phyloP scores from a whole-genome alignment of 2,329 filamentous ascomycete genomes.

The Hypomyces perniciosus region DNA sequence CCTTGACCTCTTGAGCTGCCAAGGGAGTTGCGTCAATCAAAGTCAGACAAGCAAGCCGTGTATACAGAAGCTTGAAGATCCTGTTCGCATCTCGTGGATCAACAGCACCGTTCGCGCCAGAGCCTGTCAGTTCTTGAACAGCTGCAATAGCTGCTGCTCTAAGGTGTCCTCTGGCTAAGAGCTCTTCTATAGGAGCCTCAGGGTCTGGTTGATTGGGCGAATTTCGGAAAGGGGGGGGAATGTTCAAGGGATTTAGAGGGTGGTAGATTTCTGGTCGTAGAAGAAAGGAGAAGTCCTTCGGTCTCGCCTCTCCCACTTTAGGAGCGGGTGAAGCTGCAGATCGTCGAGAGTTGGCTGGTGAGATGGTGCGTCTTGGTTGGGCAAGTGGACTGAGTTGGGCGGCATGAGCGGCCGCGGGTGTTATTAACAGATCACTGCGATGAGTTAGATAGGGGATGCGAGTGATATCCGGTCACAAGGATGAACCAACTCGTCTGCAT shows the following conservation, averaged over 20 bases:
- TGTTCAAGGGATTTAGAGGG: constrained; percentile 58
- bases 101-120: constrained; percentile 36
- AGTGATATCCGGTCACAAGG: background rate
- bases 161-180: constrained; percentile 71
- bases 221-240: constrained; percentile 62
- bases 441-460: constrained; percentile 1
- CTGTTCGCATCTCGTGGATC: constrained; percentile 52
- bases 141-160: constrained; percentile 68
- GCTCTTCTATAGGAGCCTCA: constrained; percentile 58
- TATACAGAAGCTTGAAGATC: constrained; percentile 76
- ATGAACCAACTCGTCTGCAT: constrained; percentile 62
- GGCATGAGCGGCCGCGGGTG: constrained; percentile 22
- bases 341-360: constrained; percentile 21
- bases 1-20: constrained; percentile 61
- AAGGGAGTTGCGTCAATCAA: constrained; percentile 67
- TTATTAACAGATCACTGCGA: constrained; percentile 23
- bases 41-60: constrained; percentile 73
- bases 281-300: constrained; percentile 74
- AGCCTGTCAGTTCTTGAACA: constrained; percentile 53
- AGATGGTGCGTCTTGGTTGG: constrained; percentile 14
- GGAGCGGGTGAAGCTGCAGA: constrained; percentile 23
- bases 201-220: constrained; percentile 58
- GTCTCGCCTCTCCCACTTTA: constrained; percentile 25
- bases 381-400: constrained; percentile 12
- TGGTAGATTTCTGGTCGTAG: constrained; percentile 79